These are phyloP conservation scores for Tricholoma bakamatsutake DNA, from an alignment of 768 basidiomycete genomes.

Conservation along the genomic window DNA sequence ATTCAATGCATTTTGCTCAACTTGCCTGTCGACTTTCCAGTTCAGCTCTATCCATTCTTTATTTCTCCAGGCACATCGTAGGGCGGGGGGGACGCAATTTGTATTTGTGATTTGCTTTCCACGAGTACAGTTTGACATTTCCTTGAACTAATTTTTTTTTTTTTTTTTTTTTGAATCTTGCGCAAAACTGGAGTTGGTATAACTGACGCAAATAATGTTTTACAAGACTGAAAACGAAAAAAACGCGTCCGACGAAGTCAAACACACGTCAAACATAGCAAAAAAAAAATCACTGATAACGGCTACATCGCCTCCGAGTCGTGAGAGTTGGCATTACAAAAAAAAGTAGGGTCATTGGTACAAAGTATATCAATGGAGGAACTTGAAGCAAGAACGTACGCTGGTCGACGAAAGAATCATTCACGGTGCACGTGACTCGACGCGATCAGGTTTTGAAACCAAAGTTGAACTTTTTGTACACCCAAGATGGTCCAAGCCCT, in stretches of 20 bases:
- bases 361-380: neutral
- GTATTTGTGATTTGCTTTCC: constrained; percentile 13
- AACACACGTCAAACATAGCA: neutral
- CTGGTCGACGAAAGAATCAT: too few species aligned
- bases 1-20: constrained; percentile 7
- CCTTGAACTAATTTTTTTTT: too few species aligned
- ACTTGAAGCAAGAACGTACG: neutral
- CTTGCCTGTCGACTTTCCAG: constrained; percentile 4
- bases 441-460: constrained; percentile 1
- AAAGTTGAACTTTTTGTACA: neutral
- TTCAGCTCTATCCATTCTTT: constrained; percentile 1
- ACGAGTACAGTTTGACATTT: constrained; percentile 11
- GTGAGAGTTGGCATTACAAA: constrained; percentile 8
- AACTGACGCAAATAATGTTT: constrained; percentile 11
- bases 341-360: constrained; percentile 1
- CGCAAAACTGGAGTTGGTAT: neutral
- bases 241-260: neutral
- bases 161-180: too few species aligned
- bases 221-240: constrained; percentile 3
- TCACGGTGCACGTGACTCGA: neutral
- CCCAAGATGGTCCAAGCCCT: constrained; percentile 5
- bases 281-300: constrained; percentile 6
- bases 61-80: constrained; percentile 7
- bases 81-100: constrained; percentile 4
- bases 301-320: constrained; percentile 6